Base-by-base conservation (phyloP, 75 land plant species). In the Adiantum capillusveneris region DNA sequence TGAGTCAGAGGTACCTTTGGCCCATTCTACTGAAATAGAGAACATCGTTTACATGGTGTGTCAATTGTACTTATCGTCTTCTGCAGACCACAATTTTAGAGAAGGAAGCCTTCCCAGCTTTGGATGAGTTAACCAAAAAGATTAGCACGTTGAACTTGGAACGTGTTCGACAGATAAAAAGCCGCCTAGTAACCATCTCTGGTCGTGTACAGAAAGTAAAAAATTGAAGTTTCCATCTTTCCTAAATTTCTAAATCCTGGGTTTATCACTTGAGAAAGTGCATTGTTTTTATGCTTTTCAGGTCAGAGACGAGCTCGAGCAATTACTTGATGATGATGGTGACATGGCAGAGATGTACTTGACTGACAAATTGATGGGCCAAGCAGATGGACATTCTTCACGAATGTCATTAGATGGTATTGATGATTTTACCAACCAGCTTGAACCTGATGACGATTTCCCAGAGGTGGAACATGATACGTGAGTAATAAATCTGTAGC, bases 321-420 rank as follows among this genome's bases (percentile, higher is more conserved):
- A 88, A n/a, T 65, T 88, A 31, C 66, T 88, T 46, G 93, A 88
- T 73, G 93, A 88, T 71, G 84, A 88, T 66, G 86, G 81, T 14
- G 94, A 88, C 67, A 88, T 88, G 94, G 94, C 84, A 51, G 94
- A 88, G 63, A 82, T 88, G 89, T 88, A 88, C 58, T 53, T 88
- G 27, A 88, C 94, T 3, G 89, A 85, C 3, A 85, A 88, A 67
- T 11, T 88, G 63, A 34, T 57, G 49, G 74, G 78, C 59, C 69
- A 65, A 56, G 65, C 69, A 57, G 82, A 78, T 50, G 81, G 59
- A 27, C 46, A 29, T 37, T 72, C 81, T 20, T 68, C 88, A 30
- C 34, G 43, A 36, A 58, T 84, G 51, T 75, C 81, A n/a, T 57
- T 67, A 1, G 39, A 54, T 60, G 72, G 30, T 6, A 20, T 30